Base-by-base conservation (phyloP, 2,329 filamentous ascomycete genomes). In the Furcasterigmium furcatum region DNA sequence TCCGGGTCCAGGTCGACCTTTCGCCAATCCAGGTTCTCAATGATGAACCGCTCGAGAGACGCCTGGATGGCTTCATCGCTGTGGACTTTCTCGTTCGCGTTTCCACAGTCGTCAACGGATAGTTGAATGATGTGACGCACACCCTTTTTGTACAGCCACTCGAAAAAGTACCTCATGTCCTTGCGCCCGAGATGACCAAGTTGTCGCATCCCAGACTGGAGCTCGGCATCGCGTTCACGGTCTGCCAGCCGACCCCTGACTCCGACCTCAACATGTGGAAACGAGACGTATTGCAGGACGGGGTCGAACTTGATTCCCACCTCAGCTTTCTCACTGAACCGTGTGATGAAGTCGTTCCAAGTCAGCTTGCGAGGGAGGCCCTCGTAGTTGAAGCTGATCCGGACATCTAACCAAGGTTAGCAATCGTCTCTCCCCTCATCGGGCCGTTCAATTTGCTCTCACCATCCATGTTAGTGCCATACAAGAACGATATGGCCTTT, bases 1-100 rank as follows among this genome's bases (percentile, higher is more conserved):
- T 58, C 53, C 2, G 52, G 55, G 39, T 53, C 58, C 2, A 65
- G 41, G 40, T 65, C 62, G 3, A 46, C 38, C 46, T 58, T 60
- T 5, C 48, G 52, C 62, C 62, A 65, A 27, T 64, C 54, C 45
- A 56, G 59, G 2, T 52, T 50, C 45, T 62, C 58, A 9, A 65
- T 53, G 10, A 53, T 46, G 30, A 64, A 54, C 1, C 39, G 42
- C 10, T 51, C 45, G 9, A 64, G 47, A 1, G 53, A 45, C 13
- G 55, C 45, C 30, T 58, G 57, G 25, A 65, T 65, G 2, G 53
- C 54, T 35, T 58, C 52, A 36, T 65, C 57, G 27, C 57, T 59
- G 38, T 65, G 62, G 4, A 54, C 36, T 1, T 48, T 45, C 18
- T 16, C 30, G 18, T 32, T 32, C 14, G 30, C 30, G 13, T 32